These are phyloP conservation scores for Yamadazyma laniorum DNA, from an alignment of 805 yeast species.

Conservation along the genomic window DNA sequence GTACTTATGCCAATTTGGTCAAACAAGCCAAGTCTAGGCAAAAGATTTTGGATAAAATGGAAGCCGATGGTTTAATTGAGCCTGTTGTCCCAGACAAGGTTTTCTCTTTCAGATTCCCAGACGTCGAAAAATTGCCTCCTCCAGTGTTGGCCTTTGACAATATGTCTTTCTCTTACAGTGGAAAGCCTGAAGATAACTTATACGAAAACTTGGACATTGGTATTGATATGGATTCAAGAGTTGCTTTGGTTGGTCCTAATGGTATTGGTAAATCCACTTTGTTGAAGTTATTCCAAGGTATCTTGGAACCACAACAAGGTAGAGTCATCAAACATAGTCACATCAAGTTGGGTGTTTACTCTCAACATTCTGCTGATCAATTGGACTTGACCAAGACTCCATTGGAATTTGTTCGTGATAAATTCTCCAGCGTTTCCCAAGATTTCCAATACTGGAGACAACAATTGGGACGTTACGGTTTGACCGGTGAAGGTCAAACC, in stretches of 20 bases:
- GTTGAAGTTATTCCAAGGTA: conserved; percentile 96
- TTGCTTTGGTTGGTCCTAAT: conserved; percentile 97
- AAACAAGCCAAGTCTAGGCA: conserved; percentile 99
- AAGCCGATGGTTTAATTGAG: conserved; percentile 95
- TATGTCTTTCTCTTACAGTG: conserved; percentile 89
- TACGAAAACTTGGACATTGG: conserved; percentile 93
- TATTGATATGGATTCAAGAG: conserved; percentile 98
- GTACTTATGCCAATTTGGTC: conserved; percentile 98
- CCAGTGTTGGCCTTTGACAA: conserved; percentile 97
- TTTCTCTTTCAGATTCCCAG: conserved; percentile 91
- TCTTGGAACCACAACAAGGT: conserved; percentile 83
- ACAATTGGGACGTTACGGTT: conserved; percentile 96
- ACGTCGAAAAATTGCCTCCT: conserved; percentile 95
- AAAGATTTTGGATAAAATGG: conserved; percentile 99
- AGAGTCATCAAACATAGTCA: conserved; percentile 97
- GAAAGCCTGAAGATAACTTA: conserved; percentile 76
- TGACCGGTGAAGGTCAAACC: conserved; percentile 98
- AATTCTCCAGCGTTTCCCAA: conserved; percentile 85
- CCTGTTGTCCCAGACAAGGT: conserved; percentile 92
- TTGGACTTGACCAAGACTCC: conserved; percentile 94
- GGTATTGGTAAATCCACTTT: conserved; percentile 99
- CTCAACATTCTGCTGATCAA: conserved; percentile 98
- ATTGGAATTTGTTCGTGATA: conserved; percentile 94
- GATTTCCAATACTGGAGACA: conserved; percentile 99
- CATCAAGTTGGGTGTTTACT: conserved; percentile 96